Evolutionary conservation across 768 basidiomycete genomes (phyloP), one percentile per base, ranked within the genome.

Genomic region (Epithele typhae): DNA sequence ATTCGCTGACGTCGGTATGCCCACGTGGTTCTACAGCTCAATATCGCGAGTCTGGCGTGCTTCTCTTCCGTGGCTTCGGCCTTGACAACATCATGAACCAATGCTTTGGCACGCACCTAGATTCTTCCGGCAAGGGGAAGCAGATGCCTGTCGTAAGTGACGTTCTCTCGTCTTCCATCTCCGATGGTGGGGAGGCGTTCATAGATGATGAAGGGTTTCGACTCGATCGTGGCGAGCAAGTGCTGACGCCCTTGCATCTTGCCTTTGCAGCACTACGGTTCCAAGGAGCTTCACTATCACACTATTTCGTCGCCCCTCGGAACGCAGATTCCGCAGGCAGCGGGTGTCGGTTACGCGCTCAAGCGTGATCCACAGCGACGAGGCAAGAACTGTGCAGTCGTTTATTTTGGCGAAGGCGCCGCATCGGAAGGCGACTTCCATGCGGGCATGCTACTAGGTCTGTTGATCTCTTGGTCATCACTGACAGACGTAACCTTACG

Each of bases 381-480:
- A 24, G 74, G 75, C 37, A 81, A 78, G 43, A 84, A 83, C 46
- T 82, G 92, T 40, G 92, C 93, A 0, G 86, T 82, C 9, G 91
- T 90, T 41, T 96, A 82, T 65, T 94, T 95, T 53, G 93, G 93
- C 19, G 94, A 97, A 67, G 93, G 92, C 50, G 91, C 92, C 7
- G 91, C 92, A 2, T 91, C 89, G 2, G 93, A 95, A 67, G 92
- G 92, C 47, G 93, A 96, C 64, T 95, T 95, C 63, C 93, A 97
- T 60, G 94, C 93, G 0, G 94, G 92, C 22, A 71, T 93, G 59
- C 76, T 87, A 45, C 74, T 90, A 38, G 62, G 59, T 59, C 30
- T 19, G 60, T 44, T 21, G 4, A 19, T 25, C 32, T 7, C 18
- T n/a, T n/a, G n/a, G n/a, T n/a, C n/a, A n/a, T n/a, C n/a, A n/a